Evolutionary conservation across 768 basidiomycete genomes (phyloP), one percentile per base, ranked within the genome.

Genomic region (Mycena amicta): DNA sequence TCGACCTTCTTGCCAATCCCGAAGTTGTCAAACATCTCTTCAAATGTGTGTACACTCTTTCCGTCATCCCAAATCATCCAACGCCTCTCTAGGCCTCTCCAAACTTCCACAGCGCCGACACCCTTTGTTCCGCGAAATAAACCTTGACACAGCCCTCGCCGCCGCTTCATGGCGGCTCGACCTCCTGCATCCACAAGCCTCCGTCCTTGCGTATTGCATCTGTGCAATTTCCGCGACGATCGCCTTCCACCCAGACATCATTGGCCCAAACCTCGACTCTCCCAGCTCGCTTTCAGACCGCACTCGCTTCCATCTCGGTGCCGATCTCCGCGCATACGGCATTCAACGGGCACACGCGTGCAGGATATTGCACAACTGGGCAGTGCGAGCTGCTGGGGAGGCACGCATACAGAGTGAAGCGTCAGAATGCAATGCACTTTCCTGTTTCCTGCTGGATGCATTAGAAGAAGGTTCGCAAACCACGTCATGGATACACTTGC

Each of bases 181-280:
- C 25, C 49, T 52, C 16, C 61, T 62, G 3, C 27, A 27, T 16
- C 56, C 61, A 4, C 47, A 52, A 4, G 53, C 57, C 11, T 45
- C 56, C 3, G 61, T 55, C 23, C 57, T 62, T 18, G 61, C 49
- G 20, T 47, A 62, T 27, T 62, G 61, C 52, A 55, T 57, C 23
- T 31, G 49, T n/a, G 61, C 61, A 16, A 25, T 51, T 20, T 20
- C 57, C 43, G 43, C 61, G 37, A 33, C 37, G 26, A 51, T 55
- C 12, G 37, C 61, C 11, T 40, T 53, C 30, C 53, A 54, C 28
- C 46, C 57, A 8, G 25, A 5, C 26, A 33, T 62, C 26, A 45
- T 62, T n/a, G 57, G 53, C 22, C 41, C 33, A 20, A 52, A 49
- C 12, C 50, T 45, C 6, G 22, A 49, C 23, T 13, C 27, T 5